Base-by-base conservation (phyloP, 1,139 yeast genomes). In the Neolecta irregularis region DNA sequence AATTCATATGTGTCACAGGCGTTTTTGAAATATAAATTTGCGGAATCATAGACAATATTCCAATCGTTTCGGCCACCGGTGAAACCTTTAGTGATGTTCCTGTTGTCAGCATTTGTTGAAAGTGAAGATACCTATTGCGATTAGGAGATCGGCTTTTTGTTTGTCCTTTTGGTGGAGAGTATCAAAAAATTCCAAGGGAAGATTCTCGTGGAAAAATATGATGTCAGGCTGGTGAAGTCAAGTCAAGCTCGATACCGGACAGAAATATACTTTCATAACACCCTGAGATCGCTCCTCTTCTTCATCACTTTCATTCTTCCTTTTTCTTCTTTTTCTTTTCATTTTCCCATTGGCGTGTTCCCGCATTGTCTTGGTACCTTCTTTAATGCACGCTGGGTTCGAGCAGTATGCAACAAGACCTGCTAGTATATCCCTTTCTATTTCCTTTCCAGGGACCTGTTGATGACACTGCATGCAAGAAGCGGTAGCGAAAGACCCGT, bases 31-130 rank as follows among this genome's bases (percentile, higher is more conserved):
- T 76, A 39, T 81, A 62, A 3, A 88, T 64, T 53, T 85, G 95
- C 0, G 96, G 96, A 1, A 81, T 72, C 23, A 67, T 55, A 15
- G 67, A 67, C 0, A 79, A 75, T 1, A 83, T 55, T 54, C 70
- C 64, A 40, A 83, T 83, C 32, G 88, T 79, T 40, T 81, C 85
- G 32, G 88, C 76, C n/a, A 88, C 96, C 0, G 98, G 98, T 0
- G 93, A 85, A 21, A 88, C 98, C 52, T 85, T 81, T 41, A 88
- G 64, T 17, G 96, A 85, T 0, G 98, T 88, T 6, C 98, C 98
- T 12, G 85, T 74, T 54, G 93, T 77, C 5, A 88, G 67, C 29
- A 28, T 28, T 20, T 12, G 12, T 28, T 24, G 4, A 23, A 28
- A 3, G 11, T 20, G 8, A 20, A 15, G 20, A 28, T 28, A 28